Evolutionary conservation across 164 flowering plant species (phyloP).

Genomic region (Magnolia kwangsiensis): DNA sequence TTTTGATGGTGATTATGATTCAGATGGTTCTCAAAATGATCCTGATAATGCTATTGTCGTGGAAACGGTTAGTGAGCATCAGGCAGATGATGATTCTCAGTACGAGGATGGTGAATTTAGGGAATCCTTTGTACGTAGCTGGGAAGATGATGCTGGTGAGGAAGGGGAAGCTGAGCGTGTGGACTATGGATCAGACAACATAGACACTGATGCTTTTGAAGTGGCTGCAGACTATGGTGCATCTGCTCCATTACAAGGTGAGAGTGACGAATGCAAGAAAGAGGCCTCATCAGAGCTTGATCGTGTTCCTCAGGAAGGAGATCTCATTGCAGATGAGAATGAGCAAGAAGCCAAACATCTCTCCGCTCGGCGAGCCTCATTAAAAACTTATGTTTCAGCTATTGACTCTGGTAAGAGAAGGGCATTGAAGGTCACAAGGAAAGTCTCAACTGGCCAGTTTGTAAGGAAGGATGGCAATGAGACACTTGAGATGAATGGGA

Average conservation of each 20-base stretch:
- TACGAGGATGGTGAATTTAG: conserved; percentile 79
- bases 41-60: conserved; percentile 11
- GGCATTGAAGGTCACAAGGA: conserved; percentile 5
- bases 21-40: conserved; percentile 33
- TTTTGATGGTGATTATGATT: conserved; percentile 23
- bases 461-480: conserved; percentile 8
- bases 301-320: conserved; percentile 12
- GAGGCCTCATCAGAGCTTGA: conserved; percentile 16
- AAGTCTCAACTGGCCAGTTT: conserved; percentile 3
- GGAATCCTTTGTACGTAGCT: conserved; percentile 32
- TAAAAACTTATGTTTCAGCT: conserved; percentile 1
- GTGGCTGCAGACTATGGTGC: conserved; percentile 21
- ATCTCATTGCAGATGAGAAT: conserved; percentile 9
- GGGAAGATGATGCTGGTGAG: conserved; percentile 47
- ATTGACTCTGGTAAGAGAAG: conserved; percentile 8
- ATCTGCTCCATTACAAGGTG: conserved; percentile 22
- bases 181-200: conserved; percentile 55
- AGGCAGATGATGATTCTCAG: conserved; percentile 64
- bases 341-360: conserved; percentile 4
- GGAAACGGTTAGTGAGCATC: conserved; percentile 19
- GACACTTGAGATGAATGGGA: conserved; percentile 6
- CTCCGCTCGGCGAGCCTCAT: conserved; percentile 4
- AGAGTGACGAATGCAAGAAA: conserved; percentile 20
- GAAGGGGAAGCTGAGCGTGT: conserved; percentile 51
- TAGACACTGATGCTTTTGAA: conserved; percentile 27